Evolutionary conservation across 2,329 filamentous ascomycete species (phyloP).

Genomic region (Endocalyx cinctus): DNA sequence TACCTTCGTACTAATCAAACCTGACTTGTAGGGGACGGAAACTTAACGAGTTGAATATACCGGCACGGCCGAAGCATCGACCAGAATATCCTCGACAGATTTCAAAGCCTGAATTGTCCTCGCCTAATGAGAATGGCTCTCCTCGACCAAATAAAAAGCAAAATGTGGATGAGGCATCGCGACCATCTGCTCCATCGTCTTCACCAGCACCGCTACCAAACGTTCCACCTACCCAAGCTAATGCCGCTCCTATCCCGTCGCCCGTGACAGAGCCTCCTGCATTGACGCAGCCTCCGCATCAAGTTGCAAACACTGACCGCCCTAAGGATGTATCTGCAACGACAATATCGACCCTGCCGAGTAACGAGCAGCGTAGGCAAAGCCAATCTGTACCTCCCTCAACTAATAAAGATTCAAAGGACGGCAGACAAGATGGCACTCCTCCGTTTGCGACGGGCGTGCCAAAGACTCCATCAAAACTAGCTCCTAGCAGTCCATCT

Average conservation of each 20-base stretch:
- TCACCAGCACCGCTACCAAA: slow-evolving; percentile 6
- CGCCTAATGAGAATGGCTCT: slow-evolving; percentile 12
- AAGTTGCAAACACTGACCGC: too few relatives aligned
- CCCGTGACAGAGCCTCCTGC: too few relatives aligned
- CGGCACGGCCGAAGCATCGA: slow-evolving; percentile 40
- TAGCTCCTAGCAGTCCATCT: slow-evolving; percentile 2
- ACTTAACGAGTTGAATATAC: slow-evolving; percentile 50
- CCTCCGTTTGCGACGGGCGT: slow-evolving; percentile 1
- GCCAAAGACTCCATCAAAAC: neutral
- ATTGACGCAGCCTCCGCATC: too few relatives aligned
- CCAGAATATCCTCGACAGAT: slow-evolving; percentile 31
- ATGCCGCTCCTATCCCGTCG: slow-evolving; percentile 2
- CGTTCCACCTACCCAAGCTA: slow-evolving; percentile 8
- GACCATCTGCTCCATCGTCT: slow-evolving; percentile 5
- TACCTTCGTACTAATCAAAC: too few relatives aligned
- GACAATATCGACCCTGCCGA: slow-evolving; percentile 3
- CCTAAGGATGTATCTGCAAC: slow-evolving; percentile 4
- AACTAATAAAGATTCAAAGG: slow-evolving; percentile 3
- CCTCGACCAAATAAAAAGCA: slow-evolving; percentile 10
- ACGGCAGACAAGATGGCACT: slow-evolving; percentile 3
- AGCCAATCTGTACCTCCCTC: slow-evolving; percentile 1
- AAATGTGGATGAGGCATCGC: slow-evolving; percentile 8
- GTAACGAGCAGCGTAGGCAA: slow-evolving; percentile 6
- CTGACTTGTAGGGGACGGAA: slow-evolving; percentile 36
- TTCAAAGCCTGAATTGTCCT: slow-evolving; percentile 7